Conservation (phyloP, 2,329 filamentous ascomycete genomes). For the Xylaria sp. region DNA sequence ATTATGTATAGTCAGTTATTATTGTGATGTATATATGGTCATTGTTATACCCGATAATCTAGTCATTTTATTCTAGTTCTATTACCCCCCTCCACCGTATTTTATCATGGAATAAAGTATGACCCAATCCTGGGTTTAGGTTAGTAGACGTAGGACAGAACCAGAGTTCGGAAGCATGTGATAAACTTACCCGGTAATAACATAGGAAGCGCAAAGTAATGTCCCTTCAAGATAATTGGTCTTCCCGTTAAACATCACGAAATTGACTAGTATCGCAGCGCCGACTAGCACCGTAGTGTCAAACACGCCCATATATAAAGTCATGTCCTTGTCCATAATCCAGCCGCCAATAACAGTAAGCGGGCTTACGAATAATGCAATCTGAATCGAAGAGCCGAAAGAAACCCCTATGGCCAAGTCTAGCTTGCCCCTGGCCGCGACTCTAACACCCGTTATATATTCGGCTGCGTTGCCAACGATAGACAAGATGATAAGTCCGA, state of each 20-base stretch:
- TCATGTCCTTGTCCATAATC: constrained; percentile 72
- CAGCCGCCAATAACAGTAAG: constrained; percentile 76
- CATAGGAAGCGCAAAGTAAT: constrained; percentile 70
- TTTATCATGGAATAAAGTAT: constrained; percentile 14
- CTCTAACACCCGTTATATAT: constrained; percentile 59
- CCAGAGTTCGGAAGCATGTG: neutral
- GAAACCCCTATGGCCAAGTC: constrained; percentile 77
- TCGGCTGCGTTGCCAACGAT: constrained; percentile 12
- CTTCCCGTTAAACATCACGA: constrained; percentile 82
- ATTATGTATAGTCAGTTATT: neutral
- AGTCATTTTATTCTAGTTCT: neutral
- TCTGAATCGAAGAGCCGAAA: constrained; percentile 75
- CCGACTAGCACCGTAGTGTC: constrained; percentile 87
- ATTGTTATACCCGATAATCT: neutral
- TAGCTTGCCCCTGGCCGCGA: constrained; percentile 78
- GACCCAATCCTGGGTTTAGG: constrained; percentile 9
- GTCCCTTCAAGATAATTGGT: constrained; percentile 89
- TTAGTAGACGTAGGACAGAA: neutral
- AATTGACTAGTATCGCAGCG: constrained; percentile 84
- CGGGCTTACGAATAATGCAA: constrained; percentile 75
- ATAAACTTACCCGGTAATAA: constrained; percentile 63
- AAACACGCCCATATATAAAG: constrained; percentile 85
- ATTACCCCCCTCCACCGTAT: neutral
- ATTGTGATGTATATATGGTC: neutral
- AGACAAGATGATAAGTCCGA: constrained; percentile 8